Base-by-base conservation (phyloP, 495 filamentous ascomycete species). In the Hypoxylon cercidicola region DNA sequence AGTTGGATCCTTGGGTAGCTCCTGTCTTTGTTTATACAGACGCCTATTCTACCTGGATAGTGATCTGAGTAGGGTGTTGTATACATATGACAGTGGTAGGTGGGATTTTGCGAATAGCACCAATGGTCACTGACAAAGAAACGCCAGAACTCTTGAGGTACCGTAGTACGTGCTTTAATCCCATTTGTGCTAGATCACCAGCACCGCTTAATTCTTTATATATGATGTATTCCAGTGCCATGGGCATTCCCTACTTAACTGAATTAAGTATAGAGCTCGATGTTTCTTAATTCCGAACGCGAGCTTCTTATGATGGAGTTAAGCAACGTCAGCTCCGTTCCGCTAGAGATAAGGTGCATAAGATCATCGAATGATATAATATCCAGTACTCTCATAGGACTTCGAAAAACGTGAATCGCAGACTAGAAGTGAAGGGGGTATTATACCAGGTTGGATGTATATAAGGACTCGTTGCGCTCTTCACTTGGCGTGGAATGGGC, bases 251-350 rank as follows among this genome's bases (percentile, higher is more conserved):
- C 25, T 37, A 37, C 3, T 37, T 37, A 11, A 37, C 11, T n/a
- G 10, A 12, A 4, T 9, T 12, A 9, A 37, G 10, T 37, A n/a
- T 37, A 12, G 13, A 34, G 23, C 9, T 16, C 3, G 54, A 21
- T 25, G n/a, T 19, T 11, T 16, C 60, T 23, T 63, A 63, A 57
- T 28, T 39, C 60, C 60, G 60, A 52, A 15, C 19, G 52, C 30
- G 45, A 56, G 55, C 0, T 18, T 30, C 23, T 3, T 7, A 28
- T 23, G 16, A 60, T 63, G 60, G 60, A 63, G 46, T 63, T 63
- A 63, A 63, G 46, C 19, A 18, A 30, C 25, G 20, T 51, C 60
- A 63, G 57, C 39, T 63, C 60, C 60, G 46, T 5, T 47, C 51
- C 39, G 4, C 32, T 34, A 15, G 16, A 35, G 18, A 45, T 40